Percentiles rank a stretch among this genome's conserved stretches.
phyloP scores from a whole-genome alignment of 345 rosid genomes.

The Xanthoceras sorbifolium region DNA sequence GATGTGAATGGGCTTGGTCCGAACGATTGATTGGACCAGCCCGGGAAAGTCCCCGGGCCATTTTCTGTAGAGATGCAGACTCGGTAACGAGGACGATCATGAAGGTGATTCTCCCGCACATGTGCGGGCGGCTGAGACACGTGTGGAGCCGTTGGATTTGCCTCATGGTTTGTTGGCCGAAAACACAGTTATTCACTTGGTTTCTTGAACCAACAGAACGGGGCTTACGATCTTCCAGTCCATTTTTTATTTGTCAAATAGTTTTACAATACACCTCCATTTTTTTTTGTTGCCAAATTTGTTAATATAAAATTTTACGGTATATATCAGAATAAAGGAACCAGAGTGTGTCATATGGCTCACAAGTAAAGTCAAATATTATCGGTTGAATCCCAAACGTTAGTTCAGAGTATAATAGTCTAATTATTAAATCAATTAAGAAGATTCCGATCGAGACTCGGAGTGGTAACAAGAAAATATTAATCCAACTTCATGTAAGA shows the following conservation, averaged over 20 bases:
- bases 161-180: neutral
- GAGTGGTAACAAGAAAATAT: no score
- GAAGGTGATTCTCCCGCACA: neutral
- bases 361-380: no score
- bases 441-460: no score
- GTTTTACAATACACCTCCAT: no score
- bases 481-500: no score
- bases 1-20: neutral
- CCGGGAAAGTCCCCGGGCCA: conserved; percentile 22
- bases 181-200: conserved; percentile 14
- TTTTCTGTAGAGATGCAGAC: conserved; percentile 8
- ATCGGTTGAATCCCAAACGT: no score
- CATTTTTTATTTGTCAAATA: neutral
- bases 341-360: no score
- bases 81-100: neutral
- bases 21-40: neutral
- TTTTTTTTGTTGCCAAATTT: no score
- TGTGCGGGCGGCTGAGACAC: conserved; percentile 23
- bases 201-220: conserved; percentile 1
- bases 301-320: no score
- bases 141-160: conserved; percentile 14
- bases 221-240: conserved; percentile 8
- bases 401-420: no score
- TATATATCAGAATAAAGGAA: no score
- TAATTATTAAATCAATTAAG: no score